phyloP scores from a whole-genome alignment of 169 alveolate species.

The Plasmodium vivax region DNA sequence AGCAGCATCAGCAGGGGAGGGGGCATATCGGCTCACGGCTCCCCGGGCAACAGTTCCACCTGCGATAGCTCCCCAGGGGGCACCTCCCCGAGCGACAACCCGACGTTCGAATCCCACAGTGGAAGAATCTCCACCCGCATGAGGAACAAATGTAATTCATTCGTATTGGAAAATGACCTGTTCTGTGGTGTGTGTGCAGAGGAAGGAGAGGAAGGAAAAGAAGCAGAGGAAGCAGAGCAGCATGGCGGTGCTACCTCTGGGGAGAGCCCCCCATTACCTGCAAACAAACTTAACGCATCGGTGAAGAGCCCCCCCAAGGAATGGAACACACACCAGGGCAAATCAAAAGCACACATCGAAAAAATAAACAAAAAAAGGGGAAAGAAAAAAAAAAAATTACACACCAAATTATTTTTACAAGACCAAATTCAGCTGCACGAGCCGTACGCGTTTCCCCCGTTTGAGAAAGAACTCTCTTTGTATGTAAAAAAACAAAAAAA shows the following conservation, averaged over 20 bases:
- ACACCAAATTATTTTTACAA: not conserved
- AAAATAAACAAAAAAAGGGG: not conserved
- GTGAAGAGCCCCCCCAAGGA: not conserved
- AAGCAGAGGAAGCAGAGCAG: not conserved
- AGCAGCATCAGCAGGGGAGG: not conserved
- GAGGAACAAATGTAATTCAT: not conserved
- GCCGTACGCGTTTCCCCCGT: slow-evolving; percentile 55
- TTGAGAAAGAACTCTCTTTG: slow-evolving; percentile 12
- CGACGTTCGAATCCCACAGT: not conserved
- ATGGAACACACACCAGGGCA: not conserved
- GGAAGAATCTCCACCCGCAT: not conserved
- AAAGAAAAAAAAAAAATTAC: not conserved
- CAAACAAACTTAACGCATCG: not conserved
- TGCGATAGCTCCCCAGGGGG: not conserved
- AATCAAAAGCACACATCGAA: not conserved
- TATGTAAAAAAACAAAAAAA: slow-evolving; percentile 33
- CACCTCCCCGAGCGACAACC: not conserved
- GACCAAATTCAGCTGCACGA: not conserved
- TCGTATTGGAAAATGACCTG: not conserved
- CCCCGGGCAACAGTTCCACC: not conserved
- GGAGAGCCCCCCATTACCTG: not conserved
- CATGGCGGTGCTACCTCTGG: not conserved
- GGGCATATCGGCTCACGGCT: not conserved
- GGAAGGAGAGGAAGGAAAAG: too few relatives aligned
- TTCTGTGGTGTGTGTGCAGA: not conserved